Evolutionary conservation across 257 asterid genomes (phyloP), one percentile per base, ranked within the genome.

Genomic region (Penstemon newberryi): DNA sequence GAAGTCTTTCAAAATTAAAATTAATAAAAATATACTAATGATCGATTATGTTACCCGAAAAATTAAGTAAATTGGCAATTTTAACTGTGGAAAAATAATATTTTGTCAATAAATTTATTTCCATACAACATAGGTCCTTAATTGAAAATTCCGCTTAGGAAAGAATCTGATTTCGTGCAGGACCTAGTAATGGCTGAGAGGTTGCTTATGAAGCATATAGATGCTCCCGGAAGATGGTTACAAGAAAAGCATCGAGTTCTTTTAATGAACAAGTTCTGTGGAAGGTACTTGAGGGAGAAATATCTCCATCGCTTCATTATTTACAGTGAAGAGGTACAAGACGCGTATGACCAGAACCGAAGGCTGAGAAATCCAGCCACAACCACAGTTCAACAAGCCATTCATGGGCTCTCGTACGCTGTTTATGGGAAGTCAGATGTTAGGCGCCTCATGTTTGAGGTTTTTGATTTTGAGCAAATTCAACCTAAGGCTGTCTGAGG

Each of bases 311-410:
- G 85, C 19, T 82, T 65, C 80, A 86, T 94, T 72, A 87, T 91
- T 8, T 94, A 89, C 79, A 94, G 96, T 3, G 96, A 91, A 4
- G 83, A 91, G 71, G 95, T 91, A 18, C 96, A 91, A 59, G 99
- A 94, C 50, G 80, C 92, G 3, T 94, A 75, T 51, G 99, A 94
- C 70, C 96, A 91, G 63, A 94, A 94, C 25, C 82, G 99, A 12
- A 82, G 96, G 89, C 80, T 91, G 70, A 87, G 99, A 72, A 91
- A 91, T 80, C 99, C 99, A 11, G 97, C 99, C n/a, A 91, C 99
- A 5, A 87, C 92, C 37, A 78, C 99, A 2, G 99, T 89, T 77
- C 96, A 94, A 71, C 99, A 94, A 76, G 96, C 99, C 63, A 82
- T 94, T 36, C 99, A 91, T 46, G 99, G 99, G 42, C 91, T 94